Base-by-base conservation (phyloP, 75 land plant genomes). In the Selaginella moellendorffii region DNA sequence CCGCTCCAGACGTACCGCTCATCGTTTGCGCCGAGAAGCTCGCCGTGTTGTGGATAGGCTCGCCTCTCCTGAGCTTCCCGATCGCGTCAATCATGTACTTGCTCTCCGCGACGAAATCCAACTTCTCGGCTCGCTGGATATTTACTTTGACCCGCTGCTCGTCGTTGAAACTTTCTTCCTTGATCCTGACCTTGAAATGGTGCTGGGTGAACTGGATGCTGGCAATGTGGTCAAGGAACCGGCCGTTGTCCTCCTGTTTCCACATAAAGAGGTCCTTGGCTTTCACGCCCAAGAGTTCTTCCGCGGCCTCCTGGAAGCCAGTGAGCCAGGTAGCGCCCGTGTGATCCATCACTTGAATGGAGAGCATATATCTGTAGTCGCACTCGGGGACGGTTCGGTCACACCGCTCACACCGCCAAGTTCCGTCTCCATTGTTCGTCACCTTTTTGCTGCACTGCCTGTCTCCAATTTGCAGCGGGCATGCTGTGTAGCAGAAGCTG, bases 311-410 rank as follows among this genome's bases (percentile, higher is more conserved):
- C 69, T 95, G 97, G 61, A 95, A 95, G 36, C 82, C 90, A n/a
- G 96, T 95, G 28, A 95, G 72, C 99, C 99, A 95, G n/a, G 90
- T 95, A 30, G 80, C 27, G 26, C 99, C 99, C 1, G 96, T 78
- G 56, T 95, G 97, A 65, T 95, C 99, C 65, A 83, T 86, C 26
- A 95, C 73, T 68, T 95, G 99, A 12, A 71, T 69, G 56, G 76
- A 84, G 63, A 95, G 83, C 62, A 95, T 75, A 68, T 95, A 95
- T 62, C 99, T 77, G 65, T 89, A 95, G 67, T 86, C 88, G 69
- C 96, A 89, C 29, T 89, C 96, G 26, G 85, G 82, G 71, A 95
- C 74, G 53, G 81, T 77, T 46, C 73, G 79, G 67, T 82, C 80
- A 70, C 99, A 95, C 53, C 96, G 65, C 36, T 95, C 99, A 77